Conservation (phyloP, 331 rosid species). For the Acacia concinna region DNA sequence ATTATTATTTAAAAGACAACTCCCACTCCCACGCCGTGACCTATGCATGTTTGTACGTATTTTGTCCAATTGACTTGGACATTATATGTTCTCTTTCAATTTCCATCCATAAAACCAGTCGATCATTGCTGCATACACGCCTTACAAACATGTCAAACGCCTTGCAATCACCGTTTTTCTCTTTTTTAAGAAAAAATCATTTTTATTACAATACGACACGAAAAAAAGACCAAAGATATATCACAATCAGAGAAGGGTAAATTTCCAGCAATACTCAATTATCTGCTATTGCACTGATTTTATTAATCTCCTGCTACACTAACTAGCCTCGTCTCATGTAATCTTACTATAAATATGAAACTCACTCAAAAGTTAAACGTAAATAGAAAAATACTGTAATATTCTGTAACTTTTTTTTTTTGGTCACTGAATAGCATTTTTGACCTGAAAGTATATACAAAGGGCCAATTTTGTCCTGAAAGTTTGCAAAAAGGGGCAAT, state of each 20-base stretch:
- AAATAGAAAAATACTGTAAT: too few relatives aligned
- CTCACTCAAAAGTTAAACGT: neutral
- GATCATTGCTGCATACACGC: neutral
- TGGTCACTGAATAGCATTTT: too few relatives aligned
- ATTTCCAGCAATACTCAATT: neutral
- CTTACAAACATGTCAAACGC: neutral
- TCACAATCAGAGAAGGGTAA: neutral
- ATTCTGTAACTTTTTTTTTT: too few relatives aligned
- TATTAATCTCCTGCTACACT: neutral
- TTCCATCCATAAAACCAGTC: neutral
- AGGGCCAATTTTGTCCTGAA: too few relatives aligned
- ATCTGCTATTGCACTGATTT: neutral
- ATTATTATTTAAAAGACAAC: neutral
- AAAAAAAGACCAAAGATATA: neutral
- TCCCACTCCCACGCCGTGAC: neutral
- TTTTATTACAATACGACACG: neutral
- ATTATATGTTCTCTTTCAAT: neutral
- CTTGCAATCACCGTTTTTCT: neutral
- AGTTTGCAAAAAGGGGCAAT: too few relatives aligned
- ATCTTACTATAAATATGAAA: neutral
- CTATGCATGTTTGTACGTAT: neutral
- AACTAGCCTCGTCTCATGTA: neutral
- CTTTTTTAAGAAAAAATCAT: neutral
- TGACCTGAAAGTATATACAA: too few relatives aligned
- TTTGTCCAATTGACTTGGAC: neutral